Conservation (phyloP, 202 grass and related monocot genomes). For the Zoysia matrella region DNA sequence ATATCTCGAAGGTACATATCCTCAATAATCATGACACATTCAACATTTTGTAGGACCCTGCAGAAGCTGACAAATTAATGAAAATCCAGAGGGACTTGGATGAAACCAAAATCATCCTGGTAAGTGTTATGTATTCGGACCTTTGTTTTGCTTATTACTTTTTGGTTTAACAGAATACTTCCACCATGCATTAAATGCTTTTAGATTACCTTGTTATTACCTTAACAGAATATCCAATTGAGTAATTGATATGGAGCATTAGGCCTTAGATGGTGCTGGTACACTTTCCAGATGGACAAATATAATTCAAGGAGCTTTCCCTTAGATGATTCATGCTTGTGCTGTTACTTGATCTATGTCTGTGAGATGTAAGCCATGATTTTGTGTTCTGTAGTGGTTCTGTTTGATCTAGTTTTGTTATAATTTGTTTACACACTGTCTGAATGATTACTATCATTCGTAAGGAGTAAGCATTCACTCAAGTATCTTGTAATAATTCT, state of each 20-base stretch:
- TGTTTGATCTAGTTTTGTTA: not conserved
- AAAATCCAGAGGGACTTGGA: constrained; percentile 96
- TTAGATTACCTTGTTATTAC: not conserved
- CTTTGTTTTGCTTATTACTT: constrained; percentile 8
- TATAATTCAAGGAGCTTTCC: not conserved
- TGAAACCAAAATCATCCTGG: constrained; percentile 94
- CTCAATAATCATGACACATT: constrained; percentile 5
- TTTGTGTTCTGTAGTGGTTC: not conserved
- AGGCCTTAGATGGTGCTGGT: not conserved
- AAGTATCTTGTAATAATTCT: not conserved
- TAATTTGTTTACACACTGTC: not conserved
- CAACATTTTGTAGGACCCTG: constrained; percentile 67
- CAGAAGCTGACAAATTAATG: constrained; percentile 85
- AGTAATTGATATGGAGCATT: not conserved
- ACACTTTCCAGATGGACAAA: not conserved
- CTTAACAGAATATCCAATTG: not conserved
- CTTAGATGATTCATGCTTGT: not conserved
- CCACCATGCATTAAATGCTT: not conserved
- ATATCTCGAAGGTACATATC: not conserved
- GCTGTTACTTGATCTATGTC: not conserved
- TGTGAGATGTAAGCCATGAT: not conserved
- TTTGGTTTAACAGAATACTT: not conserved
- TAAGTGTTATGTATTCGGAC: constrained; percentile 46
- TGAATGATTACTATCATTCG: not conserved
- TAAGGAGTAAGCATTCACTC: not conserved